Base-by-base conservation (phyloP, 2,329 filamentous ascomycete species). In the Aspergillus awamori region DNA sequence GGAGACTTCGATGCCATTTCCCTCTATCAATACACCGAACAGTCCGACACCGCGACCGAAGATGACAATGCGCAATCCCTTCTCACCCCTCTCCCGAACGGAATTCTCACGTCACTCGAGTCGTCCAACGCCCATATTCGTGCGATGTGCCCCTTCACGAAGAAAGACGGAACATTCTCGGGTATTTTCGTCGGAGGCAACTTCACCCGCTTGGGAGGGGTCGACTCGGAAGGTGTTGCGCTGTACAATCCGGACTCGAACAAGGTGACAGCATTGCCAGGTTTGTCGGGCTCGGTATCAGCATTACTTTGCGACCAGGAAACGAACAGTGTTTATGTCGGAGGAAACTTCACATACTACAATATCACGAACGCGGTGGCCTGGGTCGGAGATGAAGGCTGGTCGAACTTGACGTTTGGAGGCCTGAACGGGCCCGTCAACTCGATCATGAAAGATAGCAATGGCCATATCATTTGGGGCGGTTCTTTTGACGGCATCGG, bases 401-500 rank as follows among this genome's bases (percentile, higher is more conserved):
- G 91, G 89, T 85, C 85, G 20, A 90, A 92, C 70, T 80, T 99
- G 59, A 90, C 94, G 2, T 99, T 99, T 80, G 87, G 88, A 43
- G 96, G 96, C 22, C 96, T 99, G 79, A 98, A 98, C 77, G 93
- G 93, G 26, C 92, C 92, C 2, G 93, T 99, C 55, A 86, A 87
- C 64, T 90, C 93, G 39, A 98, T 99, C 67, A 84, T 87, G 54
- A 93, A 92, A 78, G 86, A 89, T 20, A 83, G 88, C 1, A 90
- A 92, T 68, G 91, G 91, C 8, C 90, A 96, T 72, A 91, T 99
- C 65, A 86, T 98, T 58, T 99, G 97, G 73, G 96, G 92, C 51
- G 95, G 95, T 53, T 86, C 86, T 59, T 99, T 99, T 73, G 93
- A 91, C 60, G 92, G 92, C 7, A 79, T 98, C 8, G 92, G 92